Percentiles rank a stretch among this genome's conserved stretches.
Evolutionary conservation across 176 grass and related monocot genomes (phyloP).

Genomic region (Miscanthus lutarioriparius): DNA sequence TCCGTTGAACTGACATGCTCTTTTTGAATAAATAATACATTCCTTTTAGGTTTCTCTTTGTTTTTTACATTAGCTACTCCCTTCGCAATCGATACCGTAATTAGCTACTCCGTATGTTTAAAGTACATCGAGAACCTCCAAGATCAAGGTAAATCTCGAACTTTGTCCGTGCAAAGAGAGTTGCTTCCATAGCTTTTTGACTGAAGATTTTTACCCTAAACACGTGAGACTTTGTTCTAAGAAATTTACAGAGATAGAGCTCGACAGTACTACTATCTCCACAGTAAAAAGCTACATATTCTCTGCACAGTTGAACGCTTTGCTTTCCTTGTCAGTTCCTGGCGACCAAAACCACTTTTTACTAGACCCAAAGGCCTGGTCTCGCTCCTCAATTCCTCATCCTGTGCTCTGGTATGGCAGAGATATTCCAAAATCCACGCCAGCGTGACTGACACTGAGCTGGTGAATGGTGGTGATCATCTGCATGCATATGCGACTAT

Average conservation of each 20-base stretch:
- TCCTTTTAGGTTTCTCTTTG: not conserved
- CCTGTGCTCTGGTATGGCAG: not conserved
- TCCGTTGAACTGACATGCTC: not conserved
- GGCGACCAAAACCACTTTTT: conserved; percentile 35
- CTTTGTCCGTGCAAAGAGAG: conserved; percentile 1
- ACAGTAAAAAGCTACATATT: conserved; percentile 38
- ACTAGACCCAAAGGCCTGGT: not conserved
- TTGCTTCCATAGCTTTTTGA: conserved; percentile 39
- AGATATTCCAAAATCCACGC: not conserved
- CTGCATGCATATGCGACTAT: not conserved
- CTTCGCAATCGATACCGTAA: not conserved
- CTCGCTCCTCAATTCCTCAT: not conserved
- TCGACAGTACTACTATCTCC: not conserved
- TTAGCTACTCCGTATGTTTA: not conserved
- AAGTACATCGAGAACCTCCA: not conserved
- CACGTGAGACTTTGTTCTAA: conserved; percentile 21
- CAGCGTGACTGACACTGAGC: not conserved
- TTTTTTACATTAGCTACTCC: conserved; percentile 8
- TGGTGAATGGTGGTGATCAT: not conserved
- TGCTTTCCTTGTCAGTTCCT: conserved; percentile 27
- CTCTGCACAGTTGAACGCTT: conserved; percentile 31
- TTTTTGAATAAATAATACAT: too few relatives aligned
- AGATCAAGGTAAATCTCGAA: conserved; percentile 27
- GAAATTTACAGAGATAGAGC: not conserved
- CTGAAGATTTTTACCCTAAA: conserved; percentile 2